Base-by-base conservation (phyloP, 805 yeast species). In the Candida montana region DNA sequence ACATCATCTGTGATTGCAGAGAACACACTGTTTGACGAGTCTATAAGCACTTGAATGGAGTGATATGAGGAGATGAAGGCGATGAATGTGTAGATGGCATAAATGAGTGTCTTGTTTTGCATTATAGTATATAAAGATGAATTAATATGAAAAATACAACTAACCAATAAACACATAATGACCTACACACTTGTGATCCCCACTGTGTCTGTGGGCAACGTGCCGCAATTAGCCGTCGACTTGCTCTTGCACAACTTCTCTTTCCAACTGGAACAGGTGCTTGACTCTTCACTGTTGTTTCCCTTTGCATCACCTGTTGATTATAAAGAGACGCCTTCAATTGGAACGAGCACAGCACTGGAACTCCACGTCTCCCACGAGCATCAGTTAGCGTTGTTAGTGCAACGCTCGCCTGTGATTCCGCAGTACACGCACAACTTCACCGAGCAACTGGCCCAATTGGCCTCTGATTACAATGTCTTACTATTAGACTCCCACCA, bases 221-320 rank as follows among this genome's bases (percentile, higher is more conserved):
- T 89, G 3, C 95, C 98, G 0, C 99, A 93, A 59, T 64, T 91
- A 37, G 63, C 90, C 0, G 61, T 75, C 6, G 98, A 90, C 59
- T 66, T 90, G 24, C 62, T 91, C 20, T 67, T 89, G 9, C 83
- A 82, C 52, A 76, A 81, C n/a, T 62, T 74, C 19, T 69, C 67
- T 5, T 74, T 81, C 10, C 74, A 81, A 44, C 47, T 61, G 42
- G 68, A 81, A 3, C 78, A 74, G 10, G 55, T 74, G 13, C 61
- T 90, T 23, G 83, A 83, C 52, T 80, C 79, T 39, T 59, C 65
- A 3, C 75, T 68, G 48, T 61, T 89, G 8, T 85, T 83, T 55
- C 96, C 98, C 3, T 87, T 91, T 63, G 80, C 81, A 0, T 83
- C 95, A 0, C 95, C 96, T 2, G 64, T 73, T 11, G 96, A 88